Evolutionary conservation across 2,329 filamentous ascomycete species (phyloP).

Genomic region (Leptographium flavum): DNA sequence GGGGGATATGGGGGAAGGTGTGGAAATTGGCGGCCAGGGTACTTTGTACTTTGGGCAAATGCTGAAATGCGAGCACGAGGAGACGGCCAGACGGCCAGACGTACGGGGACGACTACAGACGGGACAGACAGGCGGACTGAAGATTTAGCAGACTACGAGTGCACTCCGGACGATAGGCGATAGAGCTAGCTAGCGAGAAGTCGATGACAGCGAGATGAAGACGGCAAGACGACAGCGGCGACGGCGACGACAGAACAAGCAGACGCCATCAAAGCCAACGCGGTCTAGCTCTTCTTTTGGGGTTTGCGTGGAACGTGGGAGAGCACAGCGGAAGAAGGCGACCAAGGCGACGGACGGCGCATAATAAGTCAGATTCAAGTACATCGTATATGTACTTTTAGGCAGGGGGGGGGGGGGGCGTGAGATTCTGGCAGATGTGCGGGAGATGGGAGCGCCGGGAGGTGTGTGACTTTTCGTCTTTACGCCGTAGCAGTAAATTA

Average conservation of each 20-base stretch:
- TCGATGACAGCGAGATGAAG: neutral
- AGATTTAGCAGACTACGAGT: neutral
- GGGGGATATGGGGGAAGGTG: constrained; percentile 1
- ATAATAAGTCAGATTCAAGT: too few species aligned
- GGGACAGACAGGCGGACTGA: too few species aligned
- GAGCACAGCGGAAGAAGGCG: constrained; percentile 3
- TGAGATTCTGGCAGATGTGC: neutral
- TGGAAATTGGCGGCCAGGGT: constrained; percentile 10
- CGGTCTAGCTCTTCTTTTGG: constrained; percentile 5
- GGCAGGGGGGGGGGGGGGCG: neutral
- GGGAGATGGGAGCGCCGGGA: neutral
- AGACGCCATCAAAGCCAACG: too few species aligned
- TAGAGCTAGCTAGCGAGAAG: neutral
- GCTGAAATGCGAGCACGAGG: too few species aligned
- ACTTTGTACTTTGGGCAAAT: neutral
- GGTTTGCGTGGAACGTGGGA: constrained; percentile 6
- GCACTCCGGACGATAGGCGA: neutral
- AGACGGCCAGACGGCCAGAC: too few species aligned
- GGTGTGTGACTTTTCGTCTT: neutral
- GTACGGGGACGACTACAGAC: too few species aligned
- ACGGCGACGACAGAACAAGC: neutral
- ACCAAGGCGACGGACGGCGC: neutral
- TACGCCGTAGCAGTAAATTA: too few species aligned
- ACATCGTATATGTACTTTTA: too few species aligned
- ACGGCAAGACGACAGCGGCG: neutral